Base-by-base conservation (phyloP, 176 grass and related monocot genomes). In the Bolboschoenus planiculmis region DNA sequence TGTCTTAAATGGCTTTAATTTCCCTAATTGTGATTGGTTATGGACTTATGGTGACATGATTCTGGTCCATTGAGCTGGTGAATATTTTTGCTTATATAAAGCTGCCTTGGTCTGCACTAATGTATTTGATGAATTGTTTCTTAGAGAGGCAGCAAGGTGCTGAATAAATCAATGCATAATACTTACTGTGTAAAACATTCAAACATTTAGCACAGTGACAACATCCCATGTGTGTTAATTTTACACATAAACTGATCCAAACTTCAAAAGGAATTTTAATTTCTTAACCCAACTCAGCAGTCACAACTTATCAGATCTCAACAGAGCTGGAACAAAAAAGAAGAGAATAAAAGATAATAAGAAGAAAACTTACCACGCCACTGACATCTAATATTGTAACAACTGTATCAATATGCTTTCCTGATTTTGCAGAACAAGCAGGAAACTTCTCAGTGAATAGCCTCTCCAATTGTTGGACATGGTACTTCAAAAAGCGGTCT, bases 401-500 rank as follows among this genome's bases (percentile, higher is more conserved):
- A 36, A 88, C 82, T 35, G 81, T 79, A 84, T 88, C 86, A 29
- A 84, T 79, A 60, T 79, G 86, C 8, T 26, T 79, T 13, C 65
- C 47, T 30, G 82, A 31, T 84, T 71, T 81, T 35, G 34, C 1
- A 84, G 82, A 84, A 48, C 82, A 88, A 57, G 86, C 81, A 7
- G 86, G 86, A 43, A 72, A 88, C 78, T 84, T 88, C 82, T 88
- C 82, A 60, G 34, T 36, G 21, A 84, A 83, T 40, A 88, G 46
- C n/a, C 77, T 88, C 78, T 88, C 87, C 75, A 88, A 81, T 16
- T 21, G 48, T 39, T 88, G 87, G 72, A 85, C 87, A 85, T 88
- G 95, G 80, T 97, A 94, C 83, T 87, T 97, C 71, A 97, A 66
- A 84, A 94, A 97, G 4, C 88, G 90, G 84, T 97, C 92, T 84